Conservation (phyloP, 768 basidiomycete genomes). For the Chiua virens region DNA sequence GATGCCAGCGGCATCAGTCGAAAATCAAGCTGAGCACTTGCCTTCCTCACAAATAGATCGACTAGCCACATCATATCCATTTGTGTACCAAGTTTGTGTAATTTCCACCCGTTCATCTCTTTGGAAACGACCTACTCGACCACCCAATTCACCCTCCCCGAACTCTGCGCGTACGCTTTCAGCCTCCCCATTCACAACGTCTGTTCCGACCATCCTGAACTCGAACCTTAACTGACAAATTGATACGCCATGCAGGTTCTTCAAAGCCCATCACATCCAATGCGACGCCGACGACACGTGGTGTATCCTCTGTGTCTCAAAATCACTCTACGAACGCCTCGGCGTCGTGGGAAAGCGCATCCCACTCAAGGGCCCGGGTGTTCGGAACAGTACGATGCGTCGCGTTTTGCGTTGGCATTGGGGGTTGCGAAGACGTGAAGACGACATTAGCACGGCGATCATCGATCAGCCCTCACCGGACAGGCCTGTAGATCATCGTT, state of each 20-base stretch:
- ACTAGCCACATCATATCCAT: slow-evolving; percentile 46
- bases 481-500: too few species aligned
- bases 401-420: neutral
- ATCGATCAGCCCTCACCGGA: too few species aligned
- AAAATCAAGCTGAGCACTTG: slow-evolving; percentile 15
- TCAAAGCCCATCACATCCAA: slow-evolving; percentile 36
- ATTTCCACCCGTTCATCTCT: slow-evolving; percentile 31
- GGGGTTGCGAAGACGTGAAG: too few species aligned
- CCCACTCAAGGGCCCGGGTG: slow-evolving; percentile 53
- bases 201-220: slow-evolving; percentile 7
- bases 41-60: slow-evolving; percentile 32
- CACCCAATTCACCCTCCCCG: slow-evolving; percentile 43
- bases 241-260: slow-evolving; percentile 31
- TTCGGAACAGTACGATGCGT: slow-evolving; percentile 49
- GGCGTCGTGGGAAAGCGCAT: slow-evolving; percentile 58
- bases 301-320: slow-evolving; percentile 61
- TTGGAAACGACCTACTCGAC: slow-evolving; percentile 47
- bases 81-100: slow-evolving; percentile 50
- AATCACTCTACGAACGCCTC: slow-evolving; percentile 58
- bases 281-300: slow-evolving; percentile 54
- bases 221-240: neutral
- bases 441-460: too few species aligned
- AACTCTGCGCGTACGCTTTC: slow-evolving; percentile 42
- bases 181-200: slow-evolving; percentile 13
- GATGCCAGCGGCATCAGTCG: too few species aligned